Base-by-base conservation (phyloP, 345 rosid genomes). In the Eucalyptus cladocalyx region DNA sequence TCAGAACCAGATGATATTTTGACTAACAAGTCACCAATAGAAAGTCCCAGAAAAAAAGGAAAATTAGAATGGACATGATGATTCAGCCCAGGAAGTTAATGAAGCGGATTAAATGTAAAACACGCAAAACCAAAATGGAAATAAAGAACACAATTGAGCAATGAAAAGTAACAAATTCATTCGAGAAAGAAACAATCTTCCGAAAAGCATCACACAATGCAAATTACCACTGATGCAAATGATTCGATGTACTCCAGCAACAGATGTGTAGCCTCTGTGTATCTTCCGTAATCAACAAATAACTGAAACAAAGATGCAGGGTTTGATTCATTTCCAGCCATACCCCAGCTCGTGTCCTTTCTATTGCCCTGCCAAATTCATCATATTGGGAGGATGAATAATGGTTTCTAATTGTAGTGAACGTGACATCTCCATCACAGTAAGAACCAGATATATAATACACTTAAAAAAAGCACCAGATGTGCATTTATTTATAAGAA, bases 241-340 rank as follows among this genome's bases (percentile, higher is more conserved):
- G 94, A 94, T 86, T 95, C 97, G 47, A 94, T 90, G 89, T 94
- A 96, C 94, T 96, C 97, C 8, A 97, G 92, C 89, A 97, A 92
- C 91, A 97, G 90, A 92, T 94, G 95, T 89, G 96, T 95, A 87
- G 99, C 99, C 91, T 97, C 99, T 32, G 93, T 93, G 90, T 94
- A 95, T 89, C 98, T 95, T 72, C 94, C 94, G 90, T 94, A 93
- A 88, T 94, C 94, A 90, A 97, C 98, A 88, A 95, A 97, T 67
- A 97, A 93, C 89, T 92, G 95, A 90, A 97, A 93, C 93, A 97
- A 92, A 89, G 99, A 93, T 19, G 98, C 96, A 56, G 98, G 94
- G 93, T 94, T 95, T 86, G 96, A 94, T 89, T 94, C 99, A 90
- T 94, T 92, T 88, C 97, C 94, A 87, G 94, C 92, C 99, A 97